These are phyloP conservation scores for Pseudocercospora pini-densiflorae DNA, from an alignment of 2,329 filamentous ascomycete species.

Conservation along the genomic window DNA sequence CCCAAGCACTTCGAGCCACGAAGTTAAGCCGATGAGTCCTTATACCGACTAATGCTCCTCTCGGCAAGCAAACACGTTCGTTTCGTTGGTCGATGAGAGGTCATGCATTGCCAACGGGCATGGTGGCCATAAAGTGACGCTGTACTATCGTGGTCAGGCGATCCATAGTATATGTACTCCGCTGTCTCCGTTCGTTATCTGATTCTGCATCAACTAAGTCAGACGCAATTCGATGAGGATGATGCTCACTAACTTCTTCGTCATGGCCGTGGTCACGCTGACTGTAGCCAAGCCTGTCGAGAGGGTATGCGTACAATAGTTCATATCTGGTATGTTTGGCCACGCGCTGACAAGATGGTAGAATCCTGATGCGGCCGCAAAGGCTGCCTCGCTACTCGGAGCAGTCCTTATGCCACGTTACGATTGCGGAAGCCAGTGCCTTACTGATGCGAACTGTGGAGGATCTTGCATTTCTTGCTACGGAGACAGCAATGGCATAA, in stretches of 20 bases:
- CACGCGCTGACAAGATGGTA: neutral
- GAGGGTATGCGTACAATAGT: neutral
- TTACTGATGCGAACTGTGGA: neutral
- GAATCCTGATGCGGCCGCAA: neutral
- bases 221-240: neutral
- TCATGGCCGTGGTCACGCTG: neutral
- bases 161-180: neutral
- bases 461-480: neutral
- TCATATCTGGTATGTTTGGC: neutral
- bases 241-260: neutral
- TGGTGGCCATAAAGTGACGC: too few species aligned
- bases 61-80: too few species aligned
- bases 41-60: too few species aligned
- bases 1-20: too few species aligned
- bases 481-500: too few species aligned
- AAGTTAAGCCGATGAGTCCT: too few species aligned
- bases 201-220: neutral
- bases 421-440: neutral
- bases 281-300: neutral
- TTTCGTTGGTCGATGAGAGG: too few species aligned
- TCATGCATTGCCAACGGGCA: too few species aligned
- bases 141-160: too few species aligned
- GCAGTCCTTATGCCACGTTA: neutral
- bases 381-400: neutral
- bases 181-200: neutral